phyloP scores from a whole-genome alignment of 768 basidiomycete species.

The Tulasnella sp. region DNA sequence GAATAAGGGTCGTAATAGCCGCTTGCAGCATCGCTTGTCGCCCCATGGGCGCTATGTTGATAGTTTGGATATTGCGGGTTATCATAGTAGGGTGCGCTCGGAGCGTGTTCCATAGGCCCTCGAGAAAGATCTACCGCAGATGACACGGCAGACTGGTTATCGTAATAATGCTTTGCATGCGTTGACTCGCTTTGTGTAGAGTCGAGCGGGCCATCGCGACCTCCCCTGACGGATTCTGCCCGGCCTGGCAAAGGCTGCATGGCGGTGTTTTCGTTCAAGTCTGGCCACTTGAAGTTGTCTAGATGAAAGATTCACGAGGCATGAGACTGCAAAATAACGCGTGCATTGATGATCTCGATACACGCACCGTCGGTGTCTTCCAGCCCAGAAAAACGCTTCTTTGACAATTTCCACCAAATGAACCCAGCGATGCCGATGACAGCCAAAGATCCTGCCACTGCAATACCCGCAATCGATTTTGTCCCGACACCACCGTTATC shows the following conservation, averaged over 20 bases:
- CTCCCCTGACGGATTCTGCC: constrained; percentile 38
- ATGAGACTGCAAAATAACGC: not conserved
- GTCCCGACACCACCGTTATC: constrained; percentile 18
- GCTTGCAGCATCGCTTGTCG: constrained; percentile 38
- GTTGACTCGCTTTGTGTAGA: constrained; percentile 18
- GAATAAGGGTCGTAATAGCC: constrained; percentile 76
- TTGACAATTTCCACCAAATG: constrained; percentile 81
- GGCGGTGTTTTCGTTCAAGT: constrained; percentile 55
- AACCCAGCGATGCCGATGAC: constrained; percentile 67
- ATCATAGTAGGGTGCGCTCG: constrained; percentile 40
- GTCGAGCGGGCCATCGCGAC: constrained; percentile 39
- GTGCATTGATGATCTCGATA: constrained; percentile 18
- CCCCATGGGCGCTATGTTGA: constrained; percentile 65
- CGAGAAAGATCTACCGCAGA: constrained; percentile 30
- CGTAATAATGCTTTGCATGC: constrained; percentile 24
- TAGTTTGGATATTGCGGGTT: constrained; percentile 69
- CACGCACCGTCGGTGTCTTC: constrained; percentile 64
- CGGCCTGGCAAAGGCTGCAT: constrained; percentile 65
- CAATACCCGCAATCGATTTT: constrained; percentile 58
- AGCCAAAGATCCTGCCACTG: constrained; percentile 76
- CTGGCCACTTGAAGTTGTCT: constrained; percentile 90
- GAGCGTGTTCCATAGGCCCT: constrained; percentile 24
- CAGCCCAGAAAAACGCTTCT: constrained; percentile 70
- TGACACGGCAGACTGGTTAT: constrained; percentile 27
- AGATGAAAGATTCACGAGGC: constrained; percentile 42